Evolutionary conservation across 441 rosid species (phyloP), one percentile per base, ranked within the genome.

Genomic region (Adansonia madagascariensis): DNA sequence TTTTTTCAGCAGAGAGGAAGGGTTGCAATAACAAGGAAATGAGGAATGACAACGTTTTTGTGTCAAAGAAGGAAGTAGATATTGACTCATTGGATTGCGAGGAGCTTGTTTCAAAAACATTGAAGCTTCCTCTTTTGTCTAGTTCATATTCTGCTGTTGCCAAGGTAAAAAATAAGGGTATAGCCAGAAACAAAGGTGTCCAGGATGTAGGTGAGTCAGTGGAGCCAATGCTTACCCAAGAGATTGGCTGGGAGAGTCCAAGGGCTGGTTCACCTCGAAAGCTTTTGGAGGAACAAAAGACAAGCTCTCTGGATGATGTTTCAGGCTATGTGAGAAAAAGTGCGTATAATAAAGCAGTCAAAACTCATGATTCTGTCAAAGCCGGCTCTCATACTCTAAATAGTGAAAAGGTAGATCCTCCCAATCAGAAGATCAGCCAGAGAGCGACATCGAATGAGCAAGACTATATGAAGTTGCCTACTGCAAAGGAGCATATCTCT

Each of bases 41-140:
- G 70, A 72, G 49, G 76, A 80, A 74, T 78, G 86, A 81, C 59
- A 60, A 71, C 44, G 85, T 78, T 82, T 75, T 39, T 77, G 46
- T 74, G 8, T 73, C 76, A 3, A 88, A 80, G 81, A 90, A 84
- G 89, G 86, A 86, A 63, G 69, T 50, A 35, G 88, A 86, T 74
- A 61, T 77, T 66, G 90, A 87, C 80, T 77, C 81, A n/a, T 62
- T 80, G 75, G 80, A 75, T 47, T 86, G 85, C 12, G 97, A 92
- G 81, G 94, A 92, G 80, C 91, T 91, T 84, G 88, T 96, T 79
- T 84, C 89, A 15, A 84, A 86, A 82, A 85, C 95, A 44, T 47
- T 89, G 86, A 89, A 83, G 89, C 93, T 91, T 81, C 98, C 98
- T 65, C 85, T 91, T 76, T 74, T 92, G 68, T 91, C 92, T 76